A percentile compares a stretch with the other conserved stretches of the same genome.
These are phyloP conservation scores for Scheffersomyces segobiensis DNA, from an alignment of 1,139 yeast genomes.

Conservation along the genomic window DNA sequence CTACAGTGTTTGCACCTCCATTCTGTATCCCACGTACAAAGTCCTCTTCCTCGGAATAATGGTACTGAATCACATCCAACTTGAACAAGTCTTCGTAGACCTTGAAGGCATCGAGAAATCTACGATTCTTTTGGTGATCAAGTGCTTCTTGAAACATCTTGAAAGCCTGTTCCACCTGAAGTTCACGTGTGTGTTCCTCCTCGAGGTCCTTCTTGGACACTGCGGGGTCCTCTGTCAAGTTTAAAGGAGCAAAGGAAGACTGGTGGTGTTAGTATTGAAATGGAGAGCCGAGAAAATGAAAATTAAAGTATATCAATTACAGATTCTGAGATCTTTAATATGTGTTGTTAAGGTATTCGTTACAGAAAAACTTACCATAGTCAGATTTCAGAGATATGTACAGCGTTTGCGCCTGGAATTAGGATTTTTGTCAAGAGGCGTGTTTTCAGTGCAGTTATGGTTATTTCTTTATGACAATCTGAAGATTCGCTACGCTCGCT, in stretches of 20 bases:
- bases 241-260: slow-evolving; percentile 82
- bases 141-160: slow-evolving; percentile 74
- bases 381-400: neutral
- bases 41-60: slow-evolving; percentile 44
- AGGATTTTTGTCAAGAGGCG: neutral
- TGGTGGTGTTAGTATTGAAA: neutral
- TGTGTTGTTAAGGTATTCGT: neutral
- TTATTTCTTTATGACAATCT: neutral
- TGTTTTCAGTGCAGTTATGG: neutral
- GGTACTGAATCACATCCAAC: slow-evolving; percentile 63
- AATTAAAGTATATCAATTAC: no score
- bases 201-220: slow-evolving; percentile 52
- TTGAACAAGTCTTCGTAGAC: slow-evolving; percentile 65
- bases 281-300: neutral
- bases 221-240: slow-evolving; percentile 69
- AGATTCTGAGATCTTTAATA: neutral
- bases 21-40: slow-evolving; percentile 43
- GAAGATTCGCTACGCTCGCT: neutral
- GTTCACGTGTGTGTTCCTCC: slow-evolving; percentile 89
- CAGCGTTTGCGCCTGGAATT: neutral
- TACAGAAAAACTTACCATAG: neutral
- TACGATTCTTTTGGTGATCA: slow-evolving; percentile 51
- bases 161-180: slow-evolving; percentile 84
- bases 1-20: slow-evolving; percentile 29
- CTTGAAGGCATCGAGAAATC: slow-evolving; percentile 50